phyloP scores from a whole-genome alignment of 129 eudicot species.

The Flaveria sonorensis region DNA sequence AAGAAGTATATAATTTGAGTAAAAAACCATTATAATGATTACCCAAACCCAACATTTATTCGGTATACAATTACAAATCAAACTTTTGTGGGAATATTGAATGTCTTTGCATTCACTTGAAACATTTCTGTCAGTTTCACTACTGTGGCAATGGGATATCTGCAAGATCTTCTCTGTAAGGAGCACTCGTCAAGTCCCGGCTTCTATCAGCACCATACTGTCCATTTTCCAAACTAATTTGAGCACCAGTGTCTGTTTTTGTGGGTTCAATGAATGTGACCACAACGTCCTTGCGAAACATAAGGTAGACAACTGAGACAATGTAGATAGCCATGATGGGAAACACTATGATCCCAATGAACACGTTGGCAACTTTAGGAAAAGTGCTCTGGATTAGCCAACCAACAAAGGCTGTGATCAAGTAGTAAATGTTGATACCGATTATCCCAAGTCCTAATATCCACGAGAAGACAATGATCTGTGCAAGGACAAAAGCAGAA shows the following conservation, averaged over 20 bases:
- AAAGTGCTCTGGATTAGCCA: slow-evolving; percentile 55
- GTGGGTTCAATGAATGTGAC: slow-evolving; percentile 51
- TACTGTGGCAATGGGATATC: slow-evolving; percentile 66
- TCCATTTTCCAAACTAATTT: slow-evolving; percentile 49
- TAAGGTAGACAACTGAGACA: slow-evolving; percentile 56
- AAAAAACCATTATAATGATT: slow-evolving; percentile 2
- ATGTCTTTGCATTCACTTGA: slow-evolving; percentile 11
- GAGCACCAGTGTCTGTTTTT: slow-evolving; percentile 38
- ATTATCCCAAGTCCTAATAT: slow-evolving; percentile 72
- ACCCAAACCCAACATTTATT: slow-evolving; percentile 8
- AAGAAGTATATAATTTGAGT: neutral
- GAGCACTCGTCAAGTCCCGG: slow-evolving; percentile 34
- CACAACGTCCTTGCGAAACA: slow-evolving; percentile 62
- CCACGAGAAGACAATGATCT: slow-evolving; percentile 76
- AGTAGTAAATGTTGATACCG: slow-evolving; percentile 76
- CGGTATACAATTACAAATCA: neutral
- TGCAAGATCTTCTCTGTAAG: slow-evolving; percentile 65
- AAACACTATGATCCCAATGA: slow-evolving; percentile 58
- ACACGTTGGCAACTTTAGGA: slow-evolving; percentile 64
- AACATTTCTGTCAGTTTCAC: slow-evolving; percentile 5
- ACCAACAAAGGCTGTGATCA: slow-evolving; percentile 53
- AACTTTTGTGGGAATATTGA: too few relatives aligned
- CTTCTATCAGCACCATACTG: slow-evolving; percentile 20
- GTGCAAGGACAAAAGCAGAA: neutral
- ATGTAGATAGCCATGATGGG: slow-evolving; percentile 57